Evolutionary conservation across 306 rosid genomes (phyloP).

Genomic region (Herpetospermum pedunculosum): DNA sequence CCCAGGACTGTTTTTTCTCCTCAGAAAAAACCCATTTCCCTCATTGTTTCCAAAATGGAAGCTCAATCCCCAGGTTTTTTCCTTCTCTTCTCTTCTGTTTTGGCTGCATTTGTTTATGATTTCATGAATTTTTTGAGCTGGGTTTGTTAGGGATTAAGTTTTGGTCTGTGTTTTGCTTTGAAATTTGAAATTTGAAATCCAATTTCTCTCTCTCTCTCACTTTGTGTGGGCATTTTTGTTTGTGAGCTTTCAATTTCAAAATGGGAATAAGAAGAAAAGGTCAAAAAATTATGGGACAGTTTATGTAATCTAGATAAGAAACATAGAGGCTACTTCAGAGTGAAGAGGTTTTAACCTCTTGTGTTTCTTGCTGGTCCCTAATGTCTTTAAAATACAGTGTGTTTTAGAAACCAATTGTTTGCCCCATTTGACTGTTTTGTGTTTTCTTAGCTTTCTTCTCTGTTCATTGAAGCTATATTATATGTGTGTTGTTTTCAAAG

Average conservation of each 20-base stretch:
- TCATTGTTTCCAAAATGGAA: conserved; percentile 33
- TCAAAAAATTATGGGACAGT: not conserved
- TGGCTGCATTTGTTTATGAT: not conserved
- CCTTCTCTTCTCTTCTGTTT: not conserved
- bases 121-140: not conserved
- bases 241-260: not conserved
- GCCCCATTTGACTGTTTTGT: not conserved
- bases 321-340: not conserved
- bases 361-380: not conserved
- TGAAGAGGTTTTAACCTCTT: not conserved
- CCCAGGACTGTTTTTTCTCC: conserved; percentile 7
- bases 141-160: not conserved
- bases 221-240: not conserved
- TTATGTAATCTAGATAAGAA: not conserved
- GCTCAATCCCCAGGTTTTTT: conserved; percentile 67
- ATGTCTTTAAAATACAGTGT: not conserved
- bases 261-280: not conserved
- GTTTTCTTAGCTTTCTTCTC: not conserved
- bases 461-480: not conserved
- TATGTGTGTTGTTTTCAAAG: not conserved
- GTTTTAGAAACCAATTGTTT: not conserved
- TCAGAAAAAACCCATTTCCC: conserved; percentile 22
- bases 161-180: not conserved
- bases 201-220: not conserved
- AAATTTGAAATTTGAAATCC: not conserved